A percentile compares a stretch with the other conserved stretches of the same genome.
Conservation (phyloP, 140 eudicot genomes). For the Bidens hawaiensis region DNA sequence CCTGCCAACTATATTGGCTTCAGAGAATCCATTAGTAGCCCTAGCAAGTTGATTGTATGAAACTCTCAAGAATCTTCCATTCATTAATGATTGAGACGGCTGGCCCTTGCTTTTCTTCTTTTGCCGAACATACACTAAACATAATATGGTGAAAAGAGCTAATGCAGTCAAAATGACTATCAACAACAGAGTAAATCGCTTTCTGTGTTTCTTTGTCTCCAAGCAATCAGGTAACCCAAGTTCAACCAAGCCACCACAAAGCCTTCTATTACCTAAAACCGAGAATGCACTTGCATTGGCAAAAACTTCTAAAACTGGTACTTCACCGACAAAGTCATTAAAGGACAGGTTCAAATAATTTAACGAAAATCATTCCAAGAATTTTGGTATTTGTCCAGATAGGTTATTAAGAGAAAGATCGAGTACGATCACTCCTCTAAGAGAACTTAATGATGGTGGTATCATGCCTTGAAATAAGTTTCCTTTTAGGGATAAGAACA, state of each 20-base stretch:
- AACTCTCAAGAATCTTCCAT: not conserved
- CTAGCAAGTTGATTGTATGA: not conserved
- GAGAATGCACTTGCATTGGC: not conserved
- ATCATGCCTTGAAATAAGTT: not conserved
- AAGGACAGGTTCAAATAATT: not conserved
- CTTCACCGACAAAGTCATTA: not conserved
- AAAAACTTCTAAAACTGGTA: not conserved
- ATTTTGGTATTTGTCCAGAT: not conserved
- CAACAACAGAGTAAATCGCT: not conserved
- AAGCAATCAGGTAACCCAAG: not conserved
- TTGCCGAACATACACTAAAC: not conserved
- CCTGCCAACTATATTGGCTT: not conserved
- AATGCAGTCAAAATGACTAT: not conserved
- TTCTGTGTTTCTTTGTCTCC: not conserved
- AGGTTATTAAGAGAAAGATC: not conserved
- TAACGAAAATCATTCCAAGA: not conserved
- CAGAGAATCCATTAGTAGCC: not conserved
- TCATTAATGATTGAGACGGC: not conserved
- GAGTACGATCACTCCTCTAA: not conserved
- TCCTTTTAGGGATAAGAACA: not conserved
- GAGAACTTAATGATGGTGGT: not conserved
- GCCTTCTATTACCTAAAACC: not conserved
- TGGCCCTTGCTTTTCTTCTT: not conserved
- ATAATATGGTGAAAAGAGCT: not conserved
- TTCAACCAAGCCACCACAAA: slow-evolving; percentile 2